Conservation (phyloP, 345 rosid genomes). For the Gossypium longicalyx region DNA sequence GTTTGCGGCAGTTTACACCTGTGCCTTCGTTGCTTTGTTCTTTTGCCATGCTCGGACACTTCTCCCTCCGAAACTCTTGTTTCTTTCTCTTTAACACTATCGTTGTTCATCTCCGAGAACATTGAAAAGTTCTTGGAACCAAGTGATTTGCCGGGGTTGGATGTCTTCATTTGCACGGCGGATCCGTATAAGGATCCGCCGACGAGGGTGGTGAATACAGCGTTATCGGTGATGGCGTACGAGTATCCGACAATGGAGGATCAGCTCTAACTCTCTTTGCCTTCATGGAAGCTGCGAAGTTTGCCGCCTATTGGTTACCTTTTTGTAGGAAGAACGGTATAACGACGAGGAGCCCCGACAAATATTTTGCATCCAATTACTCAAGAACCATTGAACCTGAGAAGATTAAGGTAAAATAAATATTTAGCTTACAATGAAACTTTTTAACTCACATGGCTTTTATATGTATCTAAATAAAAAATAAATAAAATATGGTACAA, state of each 20-base stretch:
- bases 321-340: background rate
- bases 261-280: background rate
- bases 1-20: background rate
- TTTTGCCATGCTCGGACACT: background rate
- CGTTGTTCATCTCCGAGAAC: background rate
- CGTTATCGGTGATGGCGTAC: background rate
- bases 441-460: too few relatives aligned
- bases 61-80: background rate
- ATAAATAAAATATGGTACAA: too few relatives aligned
- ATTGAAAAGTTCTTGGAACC: background rate
- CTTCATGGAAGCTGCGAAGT: background rate
- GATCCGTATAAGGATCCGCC: background rate
- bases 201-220: background rate
- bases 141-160: background rate
- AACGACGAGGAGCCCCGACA: background rate
- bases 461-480: too few relatives aligned
- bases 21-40: background rate
- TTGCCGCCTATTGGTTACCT: background rate
- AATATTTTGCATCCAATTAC: background rate
- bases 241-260: background rate
- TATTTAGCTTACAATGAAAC: background rate
- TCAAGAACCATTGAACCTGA: background rate
- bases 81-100: background rate
- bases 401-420: background rate
- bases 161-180: background rate